Conservation (phyloP, 2,329 filamentous ascomycete species). For the Fusarium continuum region DNA sequence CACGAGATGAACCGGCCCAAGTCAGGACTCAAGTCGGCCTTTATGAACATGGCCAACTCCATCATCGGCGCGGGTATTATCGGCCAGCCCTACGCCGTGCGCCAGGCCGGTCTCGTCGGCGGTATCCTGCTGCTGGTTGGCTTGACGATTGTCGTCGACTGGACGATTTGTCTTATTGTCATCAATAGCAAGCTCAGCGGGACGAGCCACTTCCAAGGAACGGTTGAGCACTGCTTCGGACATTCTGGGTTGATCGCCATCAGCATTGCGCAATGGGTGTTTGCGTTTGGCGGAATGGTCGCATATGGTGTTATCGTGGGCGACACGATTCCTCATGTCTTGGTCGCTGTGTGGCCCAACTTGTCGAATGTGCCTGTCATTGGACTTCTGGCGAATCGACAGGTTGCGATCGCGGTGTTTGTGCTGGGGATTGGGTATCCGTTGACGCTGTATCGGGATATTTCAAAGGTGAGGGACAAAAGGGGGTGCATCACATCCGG, state of each 20-base stretch:
- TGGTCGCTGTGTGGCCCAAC: conserved; percentile 82
- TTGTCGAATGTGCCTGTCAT: conserved; percentile 78
- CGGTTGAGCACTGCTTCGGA: conserved; percentile 95
- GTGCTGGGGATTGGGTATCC: conserved; percentile 88
- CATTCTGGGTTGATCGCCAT: conserved; percentile 89
- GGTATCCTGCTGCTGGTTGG: conserved; percentile 80
- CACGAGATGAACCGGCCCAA: conserved; percentile 74
- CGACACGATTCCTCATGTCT: conserved; percentile 92
- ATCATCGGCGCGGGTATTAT: conserved; percentile 86
- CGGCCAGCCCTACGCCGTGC: conserved; percentile 94
- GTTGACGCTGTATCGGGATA: conserved; percentile 92
- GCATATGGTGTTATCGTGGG: conserved; percentile 98
- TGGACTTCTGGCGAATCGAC: conserved; percentile 82
- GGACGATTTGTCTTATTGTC: conserved; percentile 97
- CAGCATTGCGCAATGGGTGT: conserved; percentile 90
- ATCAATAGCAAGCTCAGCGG: conserved; percentile 97
- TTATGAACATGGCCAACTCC: conserved; percentile 99
- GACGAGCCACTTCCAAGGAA: conserved; percentile 92
- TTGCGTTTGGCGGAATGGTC: conserved; percentile 98
- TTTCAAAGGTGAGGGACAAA: conserved; percentile 78
- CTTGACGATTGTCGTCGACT: conserved; percentile 88
- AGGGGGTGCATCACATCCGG: neutral
- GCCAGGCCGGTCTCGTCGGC: conserved; percentile 85
- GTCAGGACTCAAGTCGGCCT: conserved; percentile 85
- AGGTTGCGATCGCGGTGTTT: conserved; percentile 88